Conservation (phyloP, 2,329 filamentous ascomycete genomes). For the Cladosporium sp. region DNA sequence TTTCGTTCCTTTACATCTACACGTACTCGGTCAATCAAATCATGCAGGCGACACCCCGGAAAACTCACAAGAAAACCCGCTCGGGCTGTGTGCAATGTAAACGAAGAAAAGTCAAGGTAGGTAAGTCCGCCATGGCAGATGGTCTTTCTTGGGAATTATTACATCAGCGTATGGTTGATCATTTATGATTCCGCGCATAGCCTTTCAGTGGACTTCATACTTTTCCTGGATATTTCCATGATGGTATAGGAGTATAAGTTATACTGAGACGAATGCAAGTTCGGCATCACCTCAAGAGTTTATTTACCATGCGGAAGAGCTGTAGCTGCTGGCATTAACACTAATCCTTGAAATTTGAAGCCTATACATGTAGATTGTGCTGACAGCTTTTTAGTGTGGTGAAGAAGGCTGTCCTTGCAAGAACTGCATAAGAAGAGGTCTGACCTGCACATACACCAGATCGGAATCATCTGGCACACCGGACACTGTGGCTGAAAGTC, state of each 20-base stretch:
- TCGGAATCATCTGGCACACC: neutral
- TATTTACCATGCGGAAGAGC: too few species aligned
- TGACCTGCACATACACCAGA: neutral
- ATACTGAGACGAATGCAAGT: too few species aligned
- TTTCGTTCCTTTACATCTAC: too few species aligned
- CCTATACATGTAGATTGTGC: too few species aligned
- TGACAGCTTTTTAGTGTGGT: neutral
- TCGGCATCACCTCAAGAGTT: too few species aligned
- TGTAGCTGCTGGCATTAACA: too few species aligned
- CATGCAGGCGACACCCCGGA: neutral
- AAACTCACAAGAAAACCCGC: conserved; percentile 5
- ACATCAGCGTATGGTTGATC: neutral
- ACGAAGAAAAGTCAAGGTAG: conserved; percentile 1
- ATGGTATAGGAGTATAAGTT: too few species aligned
- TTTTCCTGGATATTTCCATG: too few species aligned
- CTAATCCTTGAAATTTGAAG: too few species aligned
- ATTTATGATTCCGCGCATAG: too few species aligned
- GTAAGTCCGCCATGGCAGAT: neutral
- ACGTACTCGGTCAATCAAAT: too few species aligned
- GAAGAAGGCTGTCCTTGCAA: conserved; percentile 4
- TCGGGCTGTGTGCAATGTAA: conserved; percentile 7
- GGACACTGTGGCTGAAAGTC: neutral
- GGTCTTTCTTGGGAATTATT: neutral
- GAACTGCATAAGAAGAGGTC: conserved; percentile 2
- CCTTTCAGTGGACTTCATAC: too few species aligned